Base-by-base conservation (phyloP, 805 yeast species). In the Kockiozyma suomiensis region DNA sequence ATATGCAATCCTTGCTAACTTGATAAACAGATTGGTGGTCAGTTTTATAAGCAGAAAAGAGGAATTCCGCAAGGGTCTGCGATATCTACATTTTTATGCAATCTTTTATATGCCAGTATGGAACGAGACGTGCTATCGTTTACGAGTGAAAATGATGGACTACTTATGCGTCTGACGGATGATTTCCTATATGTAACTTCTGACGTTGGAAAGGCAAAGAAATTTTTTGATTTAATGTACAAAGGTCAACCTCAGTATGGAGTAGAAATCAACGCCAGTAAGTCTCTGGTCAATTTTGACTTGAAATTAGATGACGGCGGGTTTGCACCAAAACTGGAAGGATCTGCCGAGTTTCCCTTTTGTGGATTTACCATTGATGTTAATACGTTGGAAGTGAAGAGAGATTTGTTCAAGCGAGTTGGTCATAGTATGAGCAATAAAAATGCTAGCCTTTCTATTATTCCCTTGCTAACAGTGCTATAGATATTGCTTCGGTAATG, bases 41-140 rank as follows among this genome's bases (percentile, higher is more conserved):
- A 67, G 6, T 72, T 76, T 2, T 81, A 77, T 68, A 69, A 71
- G n/a, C 75, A 96, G 59, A 81, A 75, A 45, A 72, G 75, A 8
- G 98, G 98, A 0, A 78, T 93, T 0, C 91, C 86, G 55, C 98
- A 92, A 74, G 98, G 98, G 0, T 82, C 90, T 6, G 84, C 86
- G 1, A 72, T 91, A 3, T 93, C 96, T 58, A 81, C 88, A 0
- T 76, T 85, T 4, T 77, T 92, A 37, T 90, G 96, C 64, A 89
- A 90, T 64, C 64, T 90, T 0, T 81, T 88, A 0, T 87, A 87
- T 67, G 90, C 87, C 68, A 76, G 79, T 1, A 69, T 92, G 32
- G 79, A 87, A 10, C 63, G 64, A 2, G 61, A 64, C 50, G 66
- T 67, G 66, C 75, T 76, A 23, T 64, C 69, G 13, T 70, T 76